phyloP scores from a whole-genome alignment of 495 filamentous ascomycete species.

The Xylaria curta region DNA sequence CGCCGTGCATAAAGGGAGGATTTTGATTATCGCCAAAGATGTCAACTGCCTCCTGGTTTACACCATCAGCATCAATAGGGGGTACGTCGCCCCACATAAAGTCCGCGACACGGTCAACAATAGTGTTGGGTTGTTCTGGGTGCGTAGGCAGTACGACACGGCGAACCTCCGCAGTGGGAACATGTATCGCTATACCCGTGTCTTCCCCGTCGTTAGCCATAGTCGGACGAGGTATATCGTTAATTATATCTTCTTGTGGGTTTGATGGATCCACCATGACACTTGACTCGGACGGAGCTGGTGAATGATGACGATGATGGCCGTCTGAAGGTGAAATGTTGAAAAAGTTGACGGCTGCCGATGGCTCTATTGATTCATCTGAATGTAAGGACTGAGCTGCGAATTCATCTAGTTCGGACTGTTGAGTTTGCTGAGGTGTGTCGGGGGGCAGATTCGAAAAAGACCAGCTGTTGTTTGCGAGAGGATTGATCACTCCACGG shows the following conservation, averaged over 20 bases:
- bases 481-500: constrained; percentile 43
- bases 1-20: constrained; percentile 34
- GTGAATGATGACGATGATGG: neutral
- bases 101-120: constrained; percentile 50
- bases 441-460: constrained; percentile 43
- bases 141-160: constrained; percentile 18
- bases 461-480: constrained; percentile 60
- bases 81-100: constrained; percentile 55
- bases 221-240: neutral
- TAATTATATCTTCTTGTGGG: neutral
- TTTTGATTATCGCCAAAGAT: constrained; percentile 51
- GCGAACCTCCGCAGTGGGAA: constrained; percentile 7
- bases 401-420: neutral
- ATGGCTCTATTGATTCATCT: neutral
- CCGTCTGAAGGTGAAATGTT: neutral
- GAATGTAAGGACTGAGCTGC: neutral
- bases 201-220: neutral
- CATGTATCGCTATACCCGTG: neutral
- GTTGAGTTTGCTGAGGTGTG: neutral
- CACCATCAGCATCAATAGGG: constrained; percentile 33
- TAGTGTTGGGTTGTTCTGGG: constrained; percentile 36
- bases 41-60: constrained; percentile 47
- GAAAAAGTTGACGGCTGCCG: neutral
- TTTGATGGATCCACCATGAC: neutral
- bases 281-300: neutral